Conservation (phyloP, 306 rosid species). For the Dicorynia guianensis region DNA sequence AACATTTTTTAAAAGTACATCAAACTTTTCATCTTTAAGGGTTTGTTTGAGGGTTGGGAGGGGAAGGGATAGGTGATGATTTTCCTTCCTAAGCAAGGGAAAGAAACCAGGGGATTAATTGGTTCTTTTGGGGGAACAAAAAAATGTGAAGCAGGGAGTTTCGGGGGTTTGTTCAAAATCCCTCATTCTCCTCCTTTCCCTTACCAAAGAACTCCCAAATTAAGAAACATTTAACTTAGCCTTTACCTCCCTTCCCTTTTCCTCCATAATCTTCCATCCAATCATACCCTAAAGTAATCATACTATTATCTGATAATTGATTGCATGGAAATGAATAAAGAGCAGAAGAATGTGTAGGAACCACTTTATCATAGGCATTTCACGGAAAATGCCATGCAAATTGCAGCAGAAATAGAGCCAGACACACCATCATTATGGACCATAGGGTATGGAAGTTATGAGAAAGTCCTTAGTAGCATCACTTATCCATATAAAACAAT, state of each 20-base stretch:
- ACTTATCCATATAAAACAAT: background rate
- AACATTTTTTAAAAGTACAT: background rate
- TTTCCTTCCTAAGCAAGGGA: too few relatives aligned
- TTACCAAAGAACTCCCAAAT: too few relatives aligned
- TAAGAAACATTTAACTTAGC: too few relatives aligned
- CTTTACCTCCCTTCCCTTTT: too few relatives aligned
- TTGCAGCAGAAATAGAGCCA: background rate
- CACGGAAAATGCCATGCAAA: background rate
- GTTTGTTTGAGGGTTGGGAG: too few relatives aligned
- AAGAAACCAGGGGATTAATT: too few relatives aligned
- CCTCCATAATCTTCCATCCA: too few relatives aligned
- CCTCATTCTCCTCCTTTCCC: too few relatives aligned
- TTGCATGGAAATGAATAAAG: background rate
- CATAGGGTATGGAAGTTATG: background rate
- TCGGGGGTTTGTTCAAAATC: too few relatives aligned
- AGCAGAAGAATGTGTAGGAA: background rate
- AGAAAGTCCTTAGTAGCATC: background rate
- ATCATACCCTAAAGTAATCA: background rate
- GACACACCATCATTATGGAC: background rate
- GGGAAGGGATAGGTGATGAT: too few relatives aligned
- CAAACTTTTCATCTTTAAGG: background rate
- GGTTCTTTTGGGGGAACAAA: too few relatives aligned
- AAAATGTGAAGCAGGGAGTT: too few relatives aligned
- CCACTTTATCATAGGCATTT: background rate
- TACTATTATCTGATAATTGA: background rate